These are phyloP conservation scores for Venturia oleaginea DNA, from an alignment of 2,329 filamentous ascomycete species.

Conservation along the genomic window DNA sequence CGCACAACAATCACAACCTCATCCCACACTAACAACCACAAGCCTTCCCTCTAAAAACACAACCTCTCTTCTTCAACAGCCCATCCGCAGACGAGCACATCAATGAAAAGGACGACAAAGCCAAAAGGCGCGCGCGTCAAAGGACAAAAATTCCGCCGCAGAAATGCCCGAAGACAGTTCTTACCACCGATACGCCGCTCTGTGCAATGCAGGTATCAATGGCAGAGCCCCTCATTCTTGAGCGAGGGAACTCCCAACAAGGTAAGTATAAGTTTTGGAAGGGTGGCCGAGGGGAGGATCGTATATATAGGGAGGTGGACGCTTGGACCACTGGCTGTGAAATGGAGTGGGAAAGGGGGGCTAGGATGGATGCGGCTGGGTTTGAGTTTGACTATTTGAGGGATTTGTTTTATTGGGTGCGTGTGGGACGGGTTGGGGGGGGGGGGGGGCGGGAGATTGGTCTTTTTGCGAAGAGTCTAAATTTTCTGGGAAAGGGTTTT, in stretches of 20 bases:
- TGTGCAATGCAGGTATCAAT: conserved; percentile 13
- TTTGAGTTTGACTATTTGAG: not conserved
- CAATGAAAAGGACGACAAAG: conserved; percentile 32
- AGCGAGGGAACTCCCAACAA: conserved; percentile 15
- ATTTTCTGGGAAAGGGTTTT: too few relatives aligned
- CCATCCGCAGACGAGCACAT: conserved; percentile 25
- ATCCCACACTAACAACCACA: too few relatives aligned
- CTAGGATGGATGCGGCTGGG: not conserved
- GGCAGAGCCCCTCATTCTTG: conserved; percentile 14
- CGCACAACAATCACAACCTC: too few relatives aligned
- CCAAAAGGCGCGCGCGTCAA: conserved; percentile 23
- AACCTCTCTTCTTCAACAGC: conserved; percentile 28
- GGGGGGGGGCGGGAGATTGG: not conserved
- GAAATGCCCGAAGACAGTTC: conserved; percentile 40
- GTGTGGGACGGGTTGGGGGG: not conserved
- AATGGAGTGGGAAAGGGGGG: not conserved
- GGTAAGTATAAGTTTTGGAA: conserved; percentile 12
- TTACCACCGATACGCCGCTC: conserved; percentile 6
- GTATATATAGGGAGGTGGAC: not conserved
- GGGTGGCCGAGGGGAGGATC: not conserved
- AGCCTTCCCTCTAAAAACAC: too few relatives aligned
- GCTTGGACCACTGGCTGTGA: not conserved
- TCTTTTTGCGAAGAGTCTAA: too few relatives aligned
- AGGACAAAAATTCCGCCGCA: conserved; percentile 42
- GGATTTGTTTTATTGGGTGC: not conserved